Evolutionary conservation across 129 eudicot species (phyloP), one percentile per base, ranked within the genome.

Genomic region (Dittrichia graveolens): DNA sequence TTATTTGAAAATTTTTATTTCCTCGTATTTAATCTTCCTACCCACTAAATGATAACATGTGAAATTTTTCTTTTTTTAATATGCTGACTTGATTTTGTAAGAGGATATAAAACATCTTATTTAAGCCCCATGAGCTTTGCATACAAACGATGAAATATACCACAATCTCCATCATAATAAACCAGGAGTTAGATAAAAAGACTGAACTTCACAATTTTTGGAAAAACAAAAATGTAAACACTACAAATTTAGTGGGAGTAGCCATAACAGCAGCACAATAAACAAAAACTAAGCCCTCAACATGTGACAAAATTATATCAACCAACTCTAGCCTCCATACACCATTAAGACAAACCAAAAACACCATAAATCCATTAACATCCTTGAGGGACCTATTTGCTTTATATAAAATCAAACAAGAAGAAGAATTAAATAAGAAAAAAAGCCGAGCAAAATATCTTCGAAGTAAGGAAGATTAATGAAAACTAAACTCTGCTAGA

Each of bases 321-420:
- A 15, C 78, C 74, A 58, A 35, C 57, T 67, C 75, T 76, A 57
- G 69, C 75, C 82, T 78, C 66, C 82, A 71, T 63, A 78, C 77
- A 78, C 67, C 72, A 77, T 59, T 59, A 69, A 77, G 38, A 69
- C 53, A 45, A 75, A 69, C 79, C 39, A 24, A 53, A 69, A 69
- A 50, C 35, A 63, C 63, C 48, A 78, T 52, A 53, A 71, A 62
- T 63, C 73, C 71, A 39, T 69, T 50, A 78, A 61, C 59, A 70
- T 47, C 70, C 69, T 76, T 16, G 44, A 67, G 69, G 46, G 50
- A 75, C 67, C 74, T 76, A 56, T 61, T 77, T 71, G 72, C 82
- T 61, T 78, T 71, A 71, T 71, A 61, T 24, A 71, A 39, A 59
- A 39, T 52, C 64, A 69, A 69, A 69, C 58, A 62, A 48, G 49